These are phyloP conservation scores for Umbellularia californica DNA, from an alignment of 164 flowering plant species.

Conservation along the genomic window DNA sequence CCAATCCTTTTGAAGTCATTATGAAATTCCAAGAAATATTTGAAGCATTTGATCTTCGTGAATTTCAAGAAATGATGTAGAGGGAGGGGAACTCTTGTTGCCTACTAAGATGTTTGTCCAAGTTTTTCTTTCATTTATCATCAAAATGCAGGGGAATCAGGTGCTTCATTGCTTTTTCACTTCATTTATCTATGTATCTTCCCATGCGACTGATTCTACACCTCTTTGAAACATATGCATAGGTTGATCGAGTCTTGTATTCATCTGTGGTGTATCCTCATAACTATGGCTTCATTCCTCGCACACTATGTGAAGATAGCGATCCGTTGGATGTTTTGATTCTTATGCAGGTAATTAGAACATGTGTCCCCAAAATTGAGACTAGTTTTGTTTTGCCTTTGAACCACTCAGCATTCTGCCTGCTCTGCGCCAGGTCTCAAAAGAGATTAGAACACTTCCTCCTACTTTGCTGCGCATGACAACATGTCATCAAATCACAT, in stretches of 20 bases:
- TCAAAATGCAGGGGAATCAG: not conserved
- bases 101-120: no score
- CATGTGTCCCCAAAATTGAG: not conserved
- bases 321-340: conserved; percentile 70
- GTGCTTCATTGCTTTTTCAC: not conserved
- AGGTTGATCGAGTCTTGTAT: conserved; percentile 66
- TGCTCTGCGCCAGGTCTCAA: no score
- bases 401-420: no score
- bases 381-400: no score
- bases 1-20: not conserved
- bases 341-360: conserved; percentile 58
- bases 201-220: not conserved
- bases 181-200: not conserved
- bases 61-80: not conserved
- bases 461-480: not conserved
- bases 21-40: not conserved
- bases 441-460: not conserved
- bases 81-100: not conserved
- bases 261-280: conserved; percentile 79
- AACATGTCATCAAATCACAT: not conserved
- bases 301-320: conserved; percentile 69
- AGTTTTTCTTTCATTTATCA: not conserved
- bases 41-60: not conserved
- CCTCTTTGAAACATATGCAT: conserved; percentile 7
- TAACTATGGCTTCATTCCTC: conserved; percentile 72